Base-by-base conservation (phyloP, 805 yeast species). In the Suhomyces sp. region DNA sequence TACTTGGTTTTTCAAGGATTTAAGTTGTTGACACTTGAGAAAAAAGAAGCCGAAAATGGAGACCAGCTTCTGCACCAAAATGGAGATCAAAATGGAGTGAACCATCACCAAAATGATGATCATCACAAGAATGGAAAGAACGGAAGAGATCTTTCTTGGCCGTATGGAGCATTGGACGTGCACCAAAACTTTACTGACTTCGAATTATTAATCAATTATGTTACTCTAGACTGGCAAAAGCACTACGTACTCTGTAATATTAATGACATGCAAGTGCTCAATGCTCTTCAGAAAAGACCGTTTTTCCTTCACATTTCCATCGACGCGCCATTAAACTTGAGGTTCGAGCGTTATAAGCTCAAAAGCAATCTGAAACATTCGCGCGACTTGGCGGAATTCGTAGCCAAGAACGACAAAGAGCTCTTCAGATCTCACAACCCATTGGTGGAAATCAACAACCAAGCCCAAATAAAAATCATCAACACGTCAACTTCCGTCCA, bases 241-340 rank as follows among this genome's bases (percentile, higher is more conserved):
- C 72, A 86, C 58, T 84, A 72, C 60, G 96, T 89, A 2, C 62
- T 87, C 3, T 66, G 80, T 0, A 80, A 81, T 50, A 72, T 87
- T 10, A 65, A 68, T 2, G 72, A 72, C 20, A 56, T 77, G 12
- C 68, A 65, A 4, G 64, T 78, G 47, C 72, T 87, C 22, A 71
- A 74, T 2, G 69, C 66, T 21, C 66, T 87, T 4, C 72, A 78
- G 31, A 83, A 85, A 54, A 71, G 97, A 51, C 97, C 97, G 0
- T 92, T 89, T 64, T 90, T 91, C 63, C 76, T 90, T 21, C 96
- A 90, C 64, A 59, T 92, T 3, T 78, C 89, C 5, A 73, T 89
- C 1, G 96, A 89, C 60, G 89, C 96, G 0, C 88, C 96, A 1
- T 59, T 83, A 12, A 62, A 62, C 10, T 57, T 80, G 33, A 75